A percentile compares a stretch with the other conserved stretches of the same genome.
phyloP scores from a whole-genome alignment of 257 asterid genomes.

The Salvia hispanica region DNA sequence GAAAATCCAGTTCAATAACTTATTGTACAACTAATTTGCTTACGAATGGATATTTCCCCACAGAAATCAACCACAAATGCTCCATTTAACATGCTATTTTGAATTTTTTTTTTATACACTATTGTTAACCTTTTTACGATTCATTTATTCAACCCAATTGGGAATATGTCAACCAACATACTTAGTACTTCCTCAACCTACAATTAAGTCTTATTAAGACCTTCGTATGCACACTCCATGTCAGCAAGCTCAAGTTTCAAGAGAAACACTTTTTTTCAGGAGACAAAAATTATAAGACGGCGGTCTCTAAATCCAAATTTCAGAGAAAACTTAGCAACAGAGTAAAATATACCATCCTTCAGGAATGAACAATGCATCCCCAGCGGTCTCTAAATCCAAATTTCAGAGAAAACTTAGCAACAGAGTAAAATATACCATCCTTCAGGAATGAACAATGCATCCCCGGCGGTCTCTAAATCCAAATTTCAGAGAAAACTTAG shows the following conservation, averaged over 20 bases:
- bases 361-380: constrained; percentile 94
- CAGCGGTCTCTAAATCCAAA: constrained; percentile 40
- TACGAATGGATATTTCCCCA: not conserved
- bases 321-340: constrained; percentile 15
- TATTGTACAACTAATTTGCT: not conserved
- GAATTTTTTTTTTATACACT: constrained; percentile 1
- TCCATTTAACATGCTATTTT: not conserved
- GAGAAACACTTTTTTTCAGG: not conserved
- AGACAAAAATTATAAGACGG: not conserved
- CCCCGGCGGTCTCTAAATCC: constrained; percentile 52
- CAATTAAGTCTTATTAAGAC: constrained; percentile 12
- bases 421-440: constrained; percentile 69
- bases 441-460: constrained; percentile 93
- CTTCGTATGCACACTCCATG: constrained; percentile 21
- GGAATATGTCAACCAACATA: constrained; percentile 21
- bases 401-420: constrained; percentile 14
- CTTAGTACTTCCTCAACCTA: not conserved
- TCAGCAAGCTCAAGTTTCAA: constrained; percentile 28
- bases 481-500: constrained; percentile 17
- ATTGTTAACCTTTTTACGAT: not conserved
- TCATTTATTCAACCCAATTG: constrained; percentile 9
- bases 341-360: constrained; percentile 81
- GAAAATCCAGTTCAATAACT: constrained; percentile 28
- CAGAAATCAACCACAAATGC: constrained; percentile 18
- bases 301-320: constrained; percentile 9